Evolutionary conservation across 140 eudicot species (phyloP).

Genomic region (Bidens hawaiensis): DNA sequence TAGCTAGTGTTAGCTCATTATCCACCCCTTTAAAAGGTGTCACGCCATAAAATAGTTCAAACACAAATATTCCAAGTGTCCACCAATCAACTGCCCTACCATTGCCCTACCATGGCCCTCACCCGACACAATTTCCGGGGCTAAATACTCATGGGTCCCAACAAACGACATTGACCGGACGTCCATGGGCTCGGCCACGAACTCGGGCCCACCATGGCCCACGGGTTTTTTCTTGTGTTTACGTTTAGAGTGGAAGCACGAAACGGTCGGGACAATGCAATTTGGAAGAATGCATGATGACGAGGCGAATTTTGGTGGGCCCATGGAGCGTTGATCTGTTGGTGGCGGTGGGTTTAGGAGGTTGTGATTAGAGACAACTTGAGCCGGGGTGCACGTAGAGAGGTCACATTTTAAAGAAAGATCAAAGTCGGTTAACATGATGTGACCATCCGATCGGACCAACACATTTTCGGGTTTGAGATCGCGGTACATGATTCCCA

Average conservation of each 20-base stretch:
- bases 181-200: slow-evolving; percentile 80
- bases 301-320: slow-evolving; percentile 48
- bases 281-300: slow-evolving; percentile 80
- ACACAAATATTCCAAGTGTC: slow-evolving; percentile 79
- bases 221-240: slow-evolving; percentile 65
- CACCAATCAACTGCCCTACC: slow-evolving; percentile 99
- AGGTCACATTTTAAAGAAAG: slow-evolving; percentile 73
- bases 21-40: slow-evolving; percentile 85
- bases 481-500: slow-evolving; percentile 91
- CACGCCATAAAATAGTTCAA: slow-evolving; percentile 77
- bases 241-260: slow-evolving; percentile 72
- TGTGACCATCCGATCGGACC: slow-evolving; percentile 86
- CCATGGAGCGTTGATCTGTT: slow-evolving; percentile 20
- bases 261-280: slow-evolving; percentile 79
- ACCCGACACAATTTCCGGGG: slow-evolving; percentile 89
- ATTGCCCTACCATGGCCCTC: slow-evolving; percentile 94
- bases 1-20: slow-evolving; percentile 74
- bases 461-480: slow-evolving; percentile 89
- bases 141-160: slow-evolving; percentile 94
- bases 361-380: slow-evolving; percentile 42
- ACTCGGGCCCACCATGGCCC: slow-evolving; percentile 51
- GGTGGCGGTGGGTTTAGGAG: slow-evolving; percentile 13
- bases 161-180: slow-evolving; percentile 92
- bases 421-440: slow-evolving; percentile 88
- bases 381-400: slow-evolving; percentile 71